Evolutionary conservation across 1,284 basidiomycete genomes (phyloP).

Genomic region (Pyrrhoderma lamaoense): DNA sequence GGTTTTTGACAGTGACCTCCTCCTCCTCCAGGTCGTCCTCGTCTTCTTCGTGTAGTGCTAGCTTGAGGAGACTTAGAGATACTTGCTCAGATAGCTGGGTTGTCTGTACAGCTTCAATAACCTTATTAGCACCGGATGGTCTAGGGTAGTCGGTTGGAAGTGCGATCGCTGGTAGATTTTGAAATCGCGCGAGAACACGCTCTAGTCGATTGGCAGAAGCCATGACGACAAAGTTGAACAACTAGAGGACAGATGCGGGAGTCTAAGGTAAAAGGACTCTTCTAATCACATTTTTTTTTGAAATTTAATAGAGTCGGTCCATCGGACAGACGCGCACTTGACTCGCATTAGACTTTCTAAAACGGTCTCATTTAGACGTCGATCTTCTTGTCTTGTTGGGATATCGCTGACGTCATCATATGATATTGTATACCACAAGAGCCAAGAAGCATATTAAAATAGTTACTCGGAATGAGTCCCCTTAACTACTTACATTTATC

Average conservation of each 20-base stretch:
- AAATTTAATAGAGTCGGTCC: neutral
- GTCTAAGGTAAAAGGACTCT: neutral
- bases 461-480: too few relatives aligned
- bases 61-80: conserved; percentile 65
- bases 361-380: too few relatives aligned
- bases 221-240: conserved; percentile 25
- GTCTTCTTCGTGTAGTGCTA: conserved; percentile 63
- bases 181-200: conserved; percentile 54
- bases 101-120: conserved; percentile 73
- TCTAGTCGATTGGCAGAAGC: conserved; percentile 32
- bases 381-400: too few relatives aligned
- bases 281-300: neutral
- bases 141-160: conserved; percentile 96
- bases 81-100: conserved; percentile 62
- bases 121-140: conserved; percentile 62
- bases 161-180: conserved; percentile 83
- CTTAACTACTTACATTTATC: too few relatives aligned
- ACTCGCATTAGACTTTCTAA: too few relatives aligned
- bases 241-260: neutral
- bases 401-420: too few relatives aligned
- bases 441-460: too few relatives aligned
- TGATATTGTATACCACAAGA: too few relatives aligned
- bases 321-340: neutral
- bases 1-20: conserved; percentile 35
- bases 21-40: conserved; percentile 46